Conservation (phyloP, 2,329 filamentous ascomycete species). For the Stemphylium lycopersici region DNA sequence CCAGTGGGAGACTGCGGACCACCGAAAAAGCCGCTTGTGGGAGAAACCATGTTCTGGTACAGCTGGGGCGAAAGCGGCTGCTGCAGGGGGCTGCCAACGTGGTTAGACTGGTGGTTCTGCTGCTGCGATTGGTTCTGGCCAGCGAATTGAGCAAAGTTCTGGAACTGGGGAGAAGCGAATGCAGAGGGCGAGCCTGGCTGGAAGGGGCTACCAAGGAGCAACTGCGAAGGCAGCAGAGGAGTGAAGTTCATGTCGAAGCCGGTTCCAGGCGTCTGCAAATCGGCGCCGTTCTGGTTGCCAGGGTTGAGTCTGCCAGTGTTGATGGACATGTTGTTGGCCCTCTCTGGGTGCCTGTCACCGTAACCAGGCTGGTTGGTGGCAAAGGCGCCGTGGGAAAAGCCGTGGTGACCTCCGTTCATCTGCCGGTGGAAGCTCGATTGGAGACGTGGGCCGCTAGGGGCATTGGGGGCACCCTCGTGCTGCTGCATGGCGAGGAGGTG, state of each 20-base stretch:
- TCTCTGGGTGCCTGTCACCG: constrained; percentile 82
- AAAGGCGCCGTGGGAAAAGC: constrained; percentile 92
- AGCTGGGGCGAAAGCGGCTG: constrained; percentile 76
- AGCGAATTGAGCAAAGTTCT: constrained; percentile 75
- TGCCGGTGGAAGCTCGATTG: constrained; percentile 77
- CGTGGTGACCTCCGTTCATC: constrained; percentile 70
- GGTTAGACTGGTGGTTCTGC: constrained; percentile 65
- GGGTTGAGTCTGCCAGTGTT: constrained; percentile 76
- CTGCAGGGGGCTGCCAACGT: constrained; percentile 73
- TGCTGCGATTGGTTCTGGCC: constrained; percentile 63
- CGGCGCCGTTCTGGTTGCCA: constrained; percentile 64
- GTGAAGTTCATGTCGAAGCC: constrained; percentile 99
- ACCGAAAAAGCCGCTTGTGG: constrained; percentile 81
- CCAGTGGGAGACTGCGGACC: constrained; percentile 85
- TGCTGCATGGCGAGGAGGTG: constrained; percentile 92
- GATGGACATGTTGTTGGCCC: constrained; percentile 86
- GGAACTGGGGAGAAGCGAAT: constrained; percentile 91
- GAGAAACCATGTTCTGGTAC: constrained; percentile 85
- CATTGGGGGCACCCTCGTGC: constrained; percentile 69
- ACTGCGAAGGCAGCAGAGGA: constrained; percentile 88
- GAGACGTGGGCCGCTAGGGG: constrained; percentile 62
- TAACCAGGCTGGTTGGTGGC: constrained; percentile 83
- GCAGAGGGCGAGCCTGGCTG: constrained; percentile 91
- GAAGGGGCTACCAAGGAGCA: constrained; percentile 94
- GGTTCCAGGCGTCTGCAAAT: constrained; percentile 85